Evolutionary conservation across 2,329 filamentous ascomycete genomes (phyloP), one percentile per base, ranked within the genome.

Genomic region (Pseudofabraea citricarpa): DNA sequence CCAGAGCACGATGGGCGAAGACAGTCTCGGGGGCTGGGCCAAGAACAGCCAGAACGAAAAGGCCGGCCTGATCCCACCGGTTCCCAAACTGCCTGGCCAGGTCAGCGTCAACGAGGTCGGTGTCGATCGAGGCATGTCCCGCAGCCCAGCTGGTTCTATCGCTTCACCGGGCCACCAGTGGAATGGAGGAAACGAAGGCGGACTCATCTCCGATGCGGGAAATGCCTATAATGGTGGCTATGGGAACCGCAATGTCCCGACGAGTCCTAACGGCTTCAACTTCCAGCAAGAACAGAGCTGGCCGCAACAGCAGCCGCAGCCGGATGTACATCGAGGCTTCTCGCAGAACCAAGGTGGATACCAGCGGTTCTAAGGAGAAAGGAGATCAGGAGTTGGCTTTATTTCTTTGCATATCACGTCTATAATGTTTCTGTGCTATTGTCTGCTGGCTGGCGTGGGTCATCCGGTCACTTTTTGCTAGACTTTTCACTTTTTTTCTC

Each of bases 21-120:
- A 60, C 47, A 53, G 52, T 8, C 41, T 57, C 3, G 57, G 57
- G 27, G 56, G 56, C 16, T 59, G 55, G 56, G 51, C 49, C 27
- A 45, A 48, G 24, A 43, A 41, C 37, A 15, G 38, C 20, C 23
- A 23, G 19, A 7, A 47, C 29, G 23, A 27, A 29, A 31, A 31
- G 27, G 16, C 13, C 16, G 36, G 36, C 10, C 43, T 46, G 9
- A 24, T 40, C 23, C 43, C 49, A 19, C 38, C 40, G 9, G 29
- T 40, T 6, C 37, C 42, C 10, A 54, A 48, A 12, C n/a, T 41
- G 16, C 46, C 43, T 12, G 24, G 24, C 12, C 44, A 33, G 19
- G 43, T 48, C 12, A 29, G 32, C 6, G 32, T 32, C 6, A 46
- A 48, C 18, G 49, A 54, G 18, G 19, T 50, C 20, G 40, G 45